phyloP scores from a whole-genome alignment of 2,329 filamentous ascomycete species.

The Fusarium euwallaceae region DNA sequence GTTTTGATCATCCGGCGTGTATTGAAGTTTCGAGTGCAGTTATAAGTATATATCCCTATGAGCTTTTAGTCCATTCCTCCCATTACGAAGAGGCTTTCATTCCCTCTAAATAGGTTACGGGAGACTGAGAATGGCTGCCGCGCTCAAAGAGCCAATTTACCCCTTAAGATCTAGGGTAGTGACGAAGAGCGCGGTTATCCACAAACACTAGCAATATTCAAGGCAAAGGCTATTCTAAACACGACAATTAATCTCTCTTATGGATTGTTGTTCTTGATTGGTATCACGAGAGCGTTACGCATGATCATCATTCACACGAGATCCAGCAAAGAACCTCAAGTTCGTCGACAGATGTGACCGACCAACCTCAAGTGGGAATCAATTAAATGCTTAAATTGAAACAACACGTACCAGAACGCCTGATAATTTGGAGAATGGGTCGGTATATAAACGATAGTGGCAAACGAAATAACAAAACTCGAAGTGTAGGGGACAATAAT shows the following conservation, averaged over 20 bases:
- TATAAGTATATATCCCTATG: background rate
- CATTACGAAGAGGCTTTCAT: rapidly evolving
- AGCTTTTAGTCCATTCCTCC: rapidly evolving
- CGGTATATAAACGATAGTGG: background rate
- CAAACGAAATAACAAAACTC: background rate
- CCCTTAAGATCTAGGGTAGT: background rate
- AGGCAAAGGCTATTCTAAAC: background rate
- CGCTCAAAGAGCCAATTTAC: background rate
- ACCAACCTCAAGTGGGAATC: background rate
- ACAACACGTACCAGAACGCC: background rate
- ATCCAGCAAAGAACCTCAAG: background rate
- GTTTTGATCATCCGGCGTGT: background rate
- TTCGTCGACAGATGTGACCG: background rate
- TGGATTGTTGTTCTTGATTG: background rate
- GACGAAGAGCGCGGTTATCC: background rate
- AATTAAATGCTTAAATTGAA: background rate
- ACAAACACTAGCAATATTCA: background rate
- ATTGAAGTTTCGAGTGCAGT: background rate
- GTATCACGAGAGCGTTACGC: background rate
- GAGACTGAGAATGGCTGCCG: background rate
- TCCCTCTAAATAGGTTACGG: background rate
- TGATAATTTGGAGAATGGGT: background rate
- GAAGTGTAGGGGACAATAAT: background rate
- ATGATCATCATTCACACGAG: background rate
- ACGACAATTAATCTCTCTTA: background rate